Conservation (phyloP, 208 protist species). For the Leishmania amazonensis region DNA sequence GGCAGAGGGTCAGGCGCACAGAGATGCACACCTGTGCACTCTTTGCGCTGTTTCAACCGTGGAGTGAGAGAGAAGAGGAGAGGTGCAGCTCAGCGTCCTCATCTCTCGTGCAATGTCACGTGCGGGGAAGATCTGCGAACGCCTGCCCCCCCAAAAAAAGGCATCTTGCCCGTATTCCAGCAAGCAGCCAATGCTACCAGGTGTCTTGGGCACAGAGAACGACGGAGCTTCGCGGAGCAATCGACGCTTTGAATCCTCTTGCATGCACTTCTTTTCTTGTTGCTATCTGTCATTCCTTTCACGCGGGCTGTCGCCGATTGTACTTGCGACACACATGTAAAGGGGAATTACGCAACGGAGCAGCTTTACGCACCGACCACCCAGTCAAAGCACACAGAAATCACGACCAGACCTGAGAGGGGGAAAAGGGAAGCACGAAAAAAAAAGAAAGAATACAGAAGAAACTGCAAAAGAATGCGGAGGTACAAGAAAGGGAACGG, state of each 20-base stretch:
- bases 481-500: background rate
- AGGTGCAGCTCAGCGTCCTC: background rate
- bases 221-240: background rate
- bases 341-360: background rate
- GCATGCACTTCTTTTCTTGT: background rate
- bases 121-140: background rate
- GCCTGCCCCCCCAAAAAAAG: background rate
- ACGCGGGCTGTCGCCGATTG: background rate
- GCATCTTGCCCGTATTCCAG: background rate
- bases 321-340: background rate
- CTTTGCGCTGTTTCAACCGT: background rate
- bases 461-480: background rate
- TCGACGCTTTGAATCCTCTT: background rate
- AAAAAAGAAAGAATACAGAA: background rate
- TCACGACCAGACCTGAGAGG: background rate
- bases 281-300: background rate
- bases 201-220: background rate
- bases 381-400: background rate
- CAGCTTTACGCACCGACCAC: background rate
- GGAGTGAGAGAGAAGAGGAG: background rate
- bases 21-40: background rate
- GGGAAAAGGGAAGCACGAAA: background rate
- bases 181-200: background rate
- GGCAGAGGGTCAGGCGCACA: background rate
- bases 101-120: background rate